Percentiles rank a stretch among this genome's conserved stretches.
These are phyloP conservation scores for Fraxinus velutina DNA, from an alignment of 305 asterid genomes.

Conservation along the genomic window DNA sequence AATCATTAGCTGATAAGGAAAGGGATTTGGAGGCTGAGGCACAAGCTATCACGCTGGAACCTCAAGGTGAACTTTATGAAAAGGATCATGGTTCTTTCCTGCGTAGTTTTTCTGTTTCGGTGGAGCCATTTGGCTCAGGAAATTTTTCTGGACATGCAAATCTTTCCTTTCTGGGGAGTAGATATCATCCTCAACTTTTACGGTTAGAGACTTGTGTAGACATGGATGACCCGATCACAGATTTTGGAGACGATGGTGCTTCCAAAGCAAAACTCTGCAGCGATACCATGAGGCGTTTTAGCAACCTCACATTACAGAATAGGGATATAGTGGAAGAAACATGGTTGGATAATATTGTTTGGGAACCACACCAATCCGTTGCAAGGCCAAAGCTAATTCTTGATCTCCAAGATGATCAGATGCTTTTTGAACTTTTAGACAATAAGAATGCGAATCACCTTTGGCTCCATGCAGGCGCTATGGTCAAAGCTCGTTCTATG, in stretches of 20 bases:
- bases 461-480: slow-evolving; percentile 90
- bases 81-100: slow-evolving; percentile 38
- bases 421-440: slow-evolving; percentile 93
- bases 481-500: slow-evolving; percentile 67
- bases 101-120: slow-evolving; percentile 37
- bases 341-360: slow-evolving; percentile 78
- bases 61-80: slow-evolving; percentile 39
- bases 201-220: slow-evolving; percentile 68
- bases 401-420: slow-evolving; percentile 95
- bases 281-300: slow-evolving; percentile 65
- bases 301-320: slow-evolving; percentile 67
- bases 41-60: slow-evolving; percentile 28
- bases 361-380: slow-evolving; percentile 73
- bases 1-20: slow-evolving; percentile 46
- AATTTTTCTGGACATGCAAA: slow-evolving; percentile 27
- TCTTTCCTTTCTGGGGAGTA: slow-evolving; percentile 28
- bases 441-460: slow-evolving; percentile 55
- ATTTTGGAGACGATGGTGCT: slow-evolving; percentile 42
- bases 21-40: slow-evolving; percentile 37
- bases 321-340: slow-evolving; percentile 74
- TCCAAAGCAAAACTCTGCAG: slow-evolving; percentile 40
- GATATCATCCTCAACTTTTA: slow-evolving; percentile 82
- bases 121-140: slow-evolving; percentile 69
- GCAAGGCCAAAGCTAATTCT: slow-evolving; percentile 74
- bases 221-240: slow-evolving; percentile 32